Percentiles rank a stretch among this genome's conserved stretches.
phyloP scores from a whole-genome alignment of 176 grass and related monocot species.

The Musa beccarii region DNA sequence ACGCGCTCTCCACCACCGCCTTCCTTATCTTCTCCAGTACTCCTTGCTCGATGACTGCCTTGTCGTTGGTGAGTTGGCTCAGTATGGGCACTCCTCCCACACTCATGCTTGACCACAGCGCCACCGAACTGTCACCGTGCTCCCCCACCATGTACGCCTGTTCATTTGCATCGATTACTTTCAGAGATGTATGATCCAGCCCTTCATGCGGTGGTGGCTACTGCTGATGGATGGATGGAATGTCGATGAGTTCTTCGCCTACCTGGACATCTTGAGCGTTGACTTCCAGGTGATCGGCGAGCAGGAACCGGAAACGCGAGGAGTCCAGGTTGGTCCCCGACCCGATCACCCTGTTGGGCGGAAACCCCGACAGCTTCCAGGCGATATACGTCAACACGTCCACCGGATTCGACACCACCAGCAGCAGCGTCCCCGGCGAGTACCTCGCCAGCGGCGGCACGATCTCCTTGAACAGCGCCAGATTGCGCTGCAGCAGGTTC shows the following conservation, averaged over 20 bases:
- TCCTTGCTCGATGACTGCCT: background rate
- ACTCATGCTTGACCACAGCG: conserved; percentile 20
- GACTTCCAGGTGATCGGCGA: background rate
- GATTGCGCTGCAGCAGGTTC: conserved; percentile 1
- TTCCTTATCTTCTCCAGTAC: conserved; percentile 13
- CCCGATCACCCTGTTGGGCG: background rate
- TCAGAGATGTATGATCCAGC: too few species aligned
- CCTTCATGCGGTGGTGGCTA: too few species aligned
- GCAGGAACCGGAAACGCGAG: background rate
- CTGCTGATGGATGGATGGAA: background rate
- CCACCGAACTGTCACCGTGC: conserved; percentile 18
- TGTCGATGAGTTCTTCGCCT: background rate
- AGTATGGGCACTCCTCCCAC: conserved; percentile 10
- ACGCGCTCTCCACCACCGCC: conserved; percentile 18
- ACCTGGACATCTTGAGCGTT: conserved; percentile 12
- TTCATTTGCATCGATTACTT: too few species aligned
- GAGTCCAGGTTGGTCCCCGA: conserved; percentile 6
- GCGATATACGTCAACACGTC: conserved; percentile 7
- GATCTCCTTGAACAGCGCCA: background rate
- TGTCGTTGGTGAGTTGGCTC: background rate
- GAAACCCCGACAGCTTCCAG: conserved; percentile 12
- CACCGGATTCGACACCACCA: conserved; percentile 12
- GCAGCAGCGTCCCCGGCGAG: conserved; percentile 1
- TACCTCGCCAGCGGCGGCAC: conserved; percentile 1
- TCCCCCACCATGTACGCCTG: conserved; percentile 20